Conservation (phyloP, 352 stramenopile species). For the Phytophthora foliorum region DNA sequence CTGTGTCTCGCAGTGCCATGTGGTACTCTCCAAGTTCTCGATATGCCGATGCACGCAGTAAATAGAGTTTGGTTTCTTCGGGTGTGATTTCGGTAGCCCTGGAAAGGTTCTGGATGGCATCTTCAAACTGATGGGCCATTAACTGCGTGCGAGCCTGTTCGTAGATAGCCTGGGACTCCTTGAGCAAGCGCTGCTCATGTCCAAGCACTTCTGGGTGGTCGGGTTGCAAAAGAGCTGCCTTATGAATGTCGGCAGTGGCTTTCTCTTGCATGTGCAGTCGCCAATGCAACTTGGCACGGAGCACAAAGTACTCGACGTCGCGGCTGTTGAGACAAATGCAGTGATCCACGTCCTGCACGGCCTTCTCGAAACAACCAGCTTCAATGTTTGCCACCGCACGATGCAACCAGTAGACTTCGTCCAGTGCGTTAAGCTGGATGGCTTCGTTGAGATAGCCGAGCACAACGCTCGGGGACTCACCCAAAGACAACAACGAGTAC, state of each 20-base stretch:
- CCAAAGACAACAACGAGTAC: conserved; percentile 70
- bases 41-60: conserved; percentile 73
- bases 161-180: conserved; percentile 81
- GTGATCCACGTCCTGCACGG: conserved; percentile 82
- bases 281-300: conserved; percentile 87
- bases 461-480: conserved; percentile 62
- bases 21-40: conserved; percentile 72
- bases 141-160: conserved; percentile 65
- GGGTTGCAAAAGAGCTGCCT: conserved; percentile 61
- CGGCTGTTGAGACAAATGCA: conserved; percentile 79
- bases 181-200: conserved; percentile 70
- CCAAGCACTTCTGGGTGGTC: conserved; percentile 80
- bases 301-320: conserved; percentile 87
- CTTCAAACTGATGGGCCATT: conserved; percentile 57
- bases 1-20: conserved; percentile 64
- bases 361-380: conserved; percentile 69
- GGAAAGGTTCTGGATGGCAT: conserved; percentile 74
- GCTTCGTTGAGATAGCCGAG: conserved; percentile 81
- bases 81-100: conserved; percentile 75
- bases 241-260: conserved; percentile 71
- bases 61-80: conserved; percentile 74
- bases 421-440: conserved; percentile 75
- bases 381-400: conserved; percentile 78
- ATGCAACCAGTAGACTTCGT: conserved; percentile 84
- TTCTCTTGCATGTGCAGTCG: conserved; percentile 81